Evolutionary conservation across 1,284 basidiomycete genomes (phyloP), one percentile per base, ranked within the genome.

Genomic region (Cryptococcus sp.): DNA sequence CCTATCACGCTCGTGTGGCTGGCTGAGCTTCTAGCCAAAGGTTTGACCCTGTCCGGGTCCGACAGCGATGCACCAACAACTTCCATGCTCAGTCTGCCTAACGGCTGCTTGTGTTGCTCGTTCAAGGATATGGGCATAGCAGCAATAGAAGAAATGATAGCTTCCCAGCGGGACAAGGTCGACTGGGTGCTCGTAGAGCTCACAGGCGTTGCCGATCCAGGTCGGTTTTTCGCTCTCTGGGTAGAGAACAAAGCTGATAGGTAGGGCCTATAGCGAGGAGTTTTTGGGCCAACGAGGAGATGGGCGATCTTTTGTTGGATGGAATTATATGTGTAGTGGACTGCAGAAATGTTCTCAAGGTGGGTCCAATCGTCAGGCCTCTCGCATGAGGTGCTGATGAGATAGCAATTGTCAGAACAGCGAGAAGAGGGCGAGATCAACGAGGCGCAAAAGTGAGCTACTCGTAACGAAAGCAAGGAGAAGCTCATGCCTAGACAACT

Each of bases 251-350:
- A 4, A 3, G 28, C 31, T 24, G 16, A 32, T 50, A 18, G 38
- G 25, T 40, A 58, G 56, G 48, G 16, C 86, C 87, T 0, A 89
- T 92, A 47, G 87, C 88, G 0, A 82, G 83, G 2, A 83, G 86
- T 72, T 92, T 95, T 66, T 95, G 91, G 91, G 81, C 83, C 24
- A 94, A 94, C 62, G 90, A 94, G 66, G 89, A 92, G 62, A 89
- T 82, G 68, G 81, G 85, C 0, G 78, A 84, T 1, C 74, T 87
- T 0, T 79, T 84, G 2, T 77, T 95, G 0, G 92, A 97, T 65
- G 87, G 88, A 11, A 87, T 97, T 0, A 81, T 95, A 12, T 90
- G 87, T 54, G 86, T 97, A 6, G 87, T 94, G 0, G 90, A 95
- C 65, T 87, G 86, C 9, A 79, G 86, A 5, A 93, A 91, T 71